Evolutionary conservation across 345 rosid species (phyloP).

Genomic region (Aquilaria sinensis): DNA sequence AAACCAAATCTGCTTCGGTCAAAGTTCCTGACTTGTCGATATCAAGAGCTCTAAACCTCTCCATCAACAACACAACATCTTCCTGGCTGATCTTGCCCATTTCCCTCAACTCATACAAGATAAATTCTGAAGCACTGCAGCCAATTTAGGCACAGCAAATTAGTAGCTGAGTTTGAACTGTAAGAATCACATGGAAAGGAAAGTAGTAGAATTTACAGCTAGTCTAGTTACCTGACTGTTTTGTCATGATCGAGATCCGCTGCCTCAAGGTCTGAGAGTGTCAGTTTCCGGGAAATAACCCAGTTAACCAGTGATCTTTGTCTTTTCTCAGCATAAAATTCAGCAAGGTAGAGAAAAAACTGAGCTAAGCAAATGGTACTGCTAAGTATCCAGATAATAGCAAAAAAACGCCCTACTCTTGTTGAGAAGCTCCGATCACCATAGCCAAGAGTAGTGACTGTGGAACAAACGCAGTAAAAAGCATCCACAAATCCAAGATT

Average conservation of each 20-base stretch:
- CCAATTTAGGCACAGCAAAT: background rate
- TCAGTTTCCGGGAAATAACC: conserved; percentile 29
- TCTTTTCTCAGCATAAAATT: conserved; percentile 26
- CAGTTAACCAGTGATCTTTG: conserved; percentile 23
- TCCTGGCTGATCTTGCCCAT: conserved; percentile 43
- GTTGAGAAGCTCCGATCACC: conserved; percentile 59
- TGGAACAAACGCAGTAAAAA: conserved; percentile 48
- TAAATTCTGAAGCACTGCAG: conserved; percentile 40
- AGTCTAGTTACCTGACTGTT: conserved; percentile 28
- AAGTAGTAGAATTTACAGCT: background rate
- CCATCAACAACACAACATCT: conserved; percentile 31
- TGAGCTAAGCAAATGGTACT: conserved; percentile 47
- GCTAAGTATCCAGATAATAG: conserved; percentile 48
- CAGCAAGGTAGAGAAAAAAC: conserved; percentile 47
- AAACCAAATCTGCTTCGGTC: conserved; percentile 25
- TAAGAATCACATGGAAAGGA: too few species aligned
- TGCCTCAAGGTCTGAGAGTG: conserved; percentile 32
- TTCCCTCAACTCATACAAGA: conserved; percentile 32
- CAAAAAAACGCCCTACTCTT: conserved; percentile 34
- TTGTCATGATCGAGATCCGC: conserved; percentile 45
- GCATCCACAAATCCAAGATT: conserved; percentile 30
- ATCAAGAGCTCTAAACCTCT: conserved; percentile 38
- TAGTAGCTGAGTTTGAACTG: background rate
- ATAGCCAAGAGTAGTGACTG: conserved; percentile 49
- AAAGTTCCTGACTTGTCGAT: conserved; percentile 41